Evolutionary conservation across 2,329 filamentous ascomycete species (phyloP).

Genomic region (Exserohilum turcica): DNA sequence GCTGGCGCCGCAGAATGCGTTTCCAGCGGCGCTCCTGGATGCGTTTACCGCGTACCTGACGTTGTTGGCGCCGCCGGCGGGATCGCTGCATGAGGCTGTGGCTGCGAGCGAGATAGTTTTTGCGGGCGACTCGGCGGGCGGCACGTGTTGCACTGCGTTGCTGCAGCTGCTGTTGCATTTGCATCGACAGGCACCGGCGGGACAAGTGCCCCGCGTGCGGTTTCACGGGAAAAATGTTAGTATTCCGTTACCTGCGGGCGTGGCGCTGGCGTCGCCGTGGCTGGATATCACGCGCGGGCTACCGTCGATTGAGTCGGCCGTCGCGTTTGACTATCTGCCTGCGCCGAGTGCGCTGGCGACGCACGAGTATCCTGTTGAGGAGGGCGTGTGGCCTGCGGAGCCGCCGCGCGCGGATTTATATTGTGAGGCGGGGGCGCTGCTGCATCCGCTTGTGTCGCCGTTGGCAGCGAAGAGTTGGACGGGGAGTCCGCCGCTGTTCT

Average conservation of each 20-base stretch:
- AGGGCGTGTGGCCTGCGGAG: slow-evolving; percentile 50
- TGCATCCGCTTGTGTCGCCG: slow-evolving; percentile 72
- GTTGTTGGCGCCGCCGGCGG: slow-evolving; percentile 72
- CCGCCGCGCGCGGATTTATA: slow-evolving; percentile 56
- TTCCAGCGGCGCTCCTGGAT: slow-evolving; percentile 76
- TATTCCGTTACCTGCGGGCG: slow-evolving; percentile 70
- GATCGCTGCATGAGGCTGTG: slow-evolving; percentile 69
- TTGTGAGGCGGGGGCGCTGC: slow-evolving; percentile 50
- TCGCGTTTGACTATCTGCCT: slow-evolving; percentile 68
- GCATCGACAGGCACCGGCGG: slow-evolving; percentile 50
- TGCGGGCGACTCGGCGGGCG: slow-evolving; percentile 76
- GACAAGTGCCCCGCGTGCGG: slow-evolving; percentile 52
- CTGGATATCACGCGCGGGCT: slow-evolving; percentile 69
- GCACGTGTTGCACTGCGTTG: slow-evolving; percentile 69
- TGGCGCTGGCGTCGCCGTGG: slow-evolving; percentile 71
- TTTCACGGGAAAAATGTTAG: slow-evolving; percentile 66
- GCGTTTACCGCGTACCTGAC: slow-evolving; percentile 73
- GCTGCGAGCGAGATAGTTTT: slow-evolving; percentile 70
- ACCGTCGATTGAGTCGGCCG: slow-evolving; percentile 60
- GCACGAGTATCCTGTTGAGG: slow-evolving; percentile 55
- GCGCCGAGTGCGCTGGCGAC: slow-evolving; percentile 47
- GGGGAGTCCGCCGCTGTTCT: slow-evolving; percentile 67
- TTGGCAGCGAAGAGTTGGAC: slow-evolving; percentile 65
- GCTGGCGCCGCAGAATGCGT: slow-evolving; percentile 74
- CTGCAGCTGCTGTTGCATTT: slow-evolving; percentile 72